Evolutionary conservation across 805 yeast species (phyloP).

Genomic region (Debaryomyces hansenii): DNA sequence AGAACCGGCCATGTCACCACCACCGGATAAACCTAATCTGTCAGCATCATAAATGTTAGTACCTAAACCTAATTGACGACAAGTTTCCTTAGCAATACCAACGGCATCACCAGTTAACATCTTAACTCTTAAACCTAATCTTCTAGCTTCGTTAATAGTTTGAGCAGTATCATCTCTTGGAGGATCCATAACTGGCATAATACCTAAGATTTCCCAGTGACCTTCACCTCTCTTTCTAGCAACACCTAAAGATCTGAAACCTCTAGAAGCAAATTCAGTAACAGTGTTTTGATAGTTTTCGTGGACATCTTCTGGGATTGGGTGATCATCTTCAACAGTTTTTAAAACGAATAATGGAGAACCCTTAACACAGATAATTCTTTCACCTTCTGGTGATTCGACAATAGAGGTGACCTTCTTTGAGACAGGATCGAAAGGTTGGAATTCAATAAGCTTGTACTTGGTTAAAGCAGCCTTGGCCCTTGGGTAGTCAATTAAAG

Average conservation of each 20-base stretch:
- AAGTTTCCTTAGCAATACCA: slow-evolving; percentile 97
- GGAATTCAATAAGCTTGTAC: slow-evolving; percentile 94
- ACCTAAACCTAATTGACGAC: slow-evolving; percentile 96
- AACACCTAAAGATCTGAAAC: slow-evolving; percentile 98
- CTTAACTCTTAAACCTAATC: slow-evolving; percentile 91
- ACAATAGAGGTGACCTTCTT: slow-evolving; percentile 94
- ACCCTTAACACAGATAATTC: slow-evolving; percentile 95
- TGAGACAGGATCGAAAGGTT: slow-evolving; percentile 97
- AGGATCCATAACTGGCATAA: slow-evolving; percentile 99
- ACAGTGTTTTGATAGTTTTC: slow-evolving; percentile 96
- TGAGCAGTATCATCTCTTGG: slow-evolving; percentile 98
- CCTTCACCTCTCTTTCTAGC: slow-evolving; percentile 98
- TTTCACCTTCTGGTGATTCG: slow-evolving; percentile 94
- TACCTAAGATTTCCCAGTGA: slow-evolving; percentile 96
- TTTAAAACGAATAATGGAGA: slow-evolving; percentile 96
- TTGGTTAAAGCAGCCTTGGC: slow-evolving; percentile 90
- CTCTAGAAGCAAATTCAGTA: slow-evolving; percentile 96
- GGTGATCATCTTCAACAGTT: slow-evolving; percentile 97
- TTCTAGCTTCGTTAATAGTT: slow-evolving; percentile 88
- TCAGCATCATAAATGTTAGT: slow-evolving; percentile 96
- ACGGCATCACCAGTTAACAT: slow-evolving; percentile 99
- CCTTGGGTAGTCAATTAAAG: slow-evolving; percentile 83
- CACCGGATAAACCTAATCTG: slow-evolving; percentile 92
- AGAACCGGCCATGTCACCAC: slow-evolving; percentile 95
- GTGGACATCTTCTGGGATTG: slow-evolving; percentile 89